Evolutionary conservation across 352 stramenopile species (phyloP), one percentile per base, ranked within the genome.

Genomic region (Sclerospora graminicola): DNA sequence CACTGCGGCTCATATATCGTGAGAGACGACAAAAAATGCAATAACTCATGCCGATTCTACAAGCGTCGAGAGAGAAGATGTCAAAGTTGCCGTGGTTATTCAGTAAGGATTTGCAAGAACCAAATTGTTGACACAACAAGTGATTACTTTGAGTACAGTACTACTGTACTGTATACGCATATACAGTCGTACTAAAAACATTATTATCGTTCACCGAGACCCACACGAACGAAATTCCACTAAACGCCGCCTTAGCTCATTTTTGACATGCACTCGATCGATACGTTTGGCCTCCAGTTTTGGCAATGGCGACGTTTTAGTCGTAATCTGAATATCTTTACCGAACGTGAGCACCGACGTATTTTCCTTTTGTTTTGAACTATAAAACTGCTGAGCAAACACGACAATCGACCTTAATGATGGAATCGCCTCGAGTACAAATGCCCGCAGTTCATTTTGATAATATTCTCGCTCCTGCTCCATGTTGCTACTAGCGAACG

Each of bases 311-410:
- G 53, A 15, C 0, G 69, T 74, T 18, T 56, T 69, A 4, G 66
- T 82, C 7, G 63, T 70, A 20, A 91, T 51, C 30, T 83, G 65
- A 21, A 86, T 68, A 34, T 85, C 62, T 13, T 79, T 77, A 21
- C 72, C 71, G 20, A 86, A 88, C 5, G 54, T 69, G 18, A 91
- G 57, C 21, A 87, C 59, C 1, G 72, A 71, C 11, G 61, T 79
- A 14, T 42, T 44, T 18, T 67, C 48, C 7, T 47, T 45, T n/a
- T 54, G 31, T 14, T 46, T 41, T 20, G 54, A 48, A 32, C 53
- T 73, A 42, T 84, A 90, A 36, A 90, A 88, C 18, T 63, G 69
- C 44, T 76, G 72, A 2, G 64, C 79, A 38, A 76, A 64, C 13
- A 90, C 60, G 1, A 66, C 58, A 5, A 85, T 19, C 4, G 60